Conservation (phyloP, 2,329 filamentous ascomycete species). For the Graphilbum ipis-grandicollis region DNA sequence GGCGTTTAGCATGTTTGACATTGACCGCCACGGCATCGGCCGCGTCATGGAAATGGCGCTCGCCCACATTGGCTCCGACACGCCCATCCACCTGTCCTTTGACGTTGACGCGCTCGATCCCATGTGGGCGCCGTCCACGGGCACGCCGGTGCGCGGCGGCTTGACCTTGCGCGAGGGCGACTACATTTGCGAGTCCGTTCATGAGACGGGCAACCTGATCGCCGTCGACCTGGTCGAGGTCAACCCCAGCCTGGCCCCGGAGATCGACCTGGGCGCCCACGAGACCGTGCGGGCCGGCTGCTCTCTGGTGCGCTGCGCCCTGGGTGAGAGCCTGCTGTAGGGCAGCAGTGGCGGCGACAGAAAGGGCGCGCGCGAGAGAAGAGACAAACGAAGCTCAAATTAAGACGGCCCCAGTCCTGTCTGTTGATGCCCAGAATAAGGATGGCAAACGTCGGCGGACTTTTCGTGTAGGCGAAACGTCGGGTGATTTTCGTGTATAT, state of each 20-base stretch:
- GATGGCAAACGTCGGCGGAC: too few relatives aligned
- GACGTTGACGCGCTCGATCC: slow-evolving; percentile 95
- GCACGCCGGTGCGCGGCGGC: slow-evolving; percentile 84
- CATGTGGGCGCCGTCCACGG: slow-evolving; percentile 89
- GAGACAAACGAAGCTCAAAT: too few relatives aligned
- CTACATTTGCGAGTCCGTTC: slow-evolving; percentile 82
- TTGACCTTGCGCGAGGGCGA: slow-evolving; percentile 89
- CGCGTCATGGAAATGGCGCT: slow-evolving; percentile 97
- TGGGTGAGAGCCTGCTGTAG: slow-evolving; percentile 80
- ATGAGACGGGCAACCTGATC: slow-evolving; percentile 61
- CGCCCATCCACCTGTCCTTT: slow-evolving; percentile 91
- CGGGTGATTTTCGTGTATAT: too few relatives aligned
- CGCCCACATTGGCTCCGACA: slow-evolving; percentile 83
- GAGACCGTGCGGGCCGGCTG: slow-evolving; percentile 86
- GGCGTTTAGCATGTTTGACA: slow-evolving; percentile 97
- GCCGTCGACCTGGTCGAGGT: slow-evolving; percentile 74
- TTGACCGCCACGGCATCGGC: slow-evolving; percentile 83
- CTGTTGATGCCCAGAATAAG: too few relatives aligned
- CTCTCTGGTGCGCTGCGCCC: slow-evolving; percentile 75
- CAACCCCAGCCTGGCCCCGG: slow-evolving; percentile 52
- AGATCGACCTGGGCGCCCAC: slow-evolving; percentile 44
- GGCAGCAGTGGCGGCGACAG: not conserved
- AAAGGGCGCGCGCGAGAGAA: not conserved
- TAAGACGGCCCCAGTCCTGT: too few relatives aligned
- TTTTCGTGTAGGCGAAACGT: too few relatives aligned